These are phyloP conservation scores for Dactylellina drechsleri DNA, from an alignment of 2,329 filamentous ascomycete species.

Conservation along the genomic window DNA sequence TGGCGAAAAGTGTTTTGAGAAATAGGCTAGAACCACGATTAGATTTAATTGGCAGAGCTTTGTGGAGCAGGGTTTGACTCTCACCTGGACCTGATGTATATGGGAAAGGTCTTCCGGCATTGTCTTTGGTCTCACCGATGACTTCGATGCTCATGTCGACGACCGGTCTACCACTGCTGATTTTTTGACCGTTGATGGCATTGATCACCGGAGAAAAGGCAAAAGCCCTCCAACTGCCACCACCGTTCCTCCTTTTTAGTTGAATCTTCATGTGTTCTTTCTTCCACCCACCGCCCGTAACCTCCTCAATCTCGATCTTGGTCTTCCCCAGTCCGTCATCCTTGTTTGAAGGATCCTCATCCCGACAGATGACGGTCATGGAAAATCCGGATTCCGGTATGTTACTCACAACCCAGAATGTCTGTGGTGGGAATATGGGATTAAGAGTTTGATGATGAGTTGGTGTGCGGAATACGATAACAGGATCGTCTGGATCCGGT, in stretches of 20 bases:
- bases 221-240: conserved; percentile 51
- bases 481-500: conserved; percentile 48
- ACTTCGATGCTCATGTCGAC: conserved; percentile 51
- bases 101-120: conserved; percentile 33
- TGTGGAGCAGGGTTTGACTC: not conserved
- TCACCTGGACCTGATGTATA: conserved; percentile 50
- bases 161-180: conserved; percentile 46
- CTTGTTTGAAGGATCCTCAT: conserved; percentile 49
- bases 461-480: conserved; percentile 51
- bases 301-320: conserved; percentile 41
- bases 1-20: conserved; percentile 52
- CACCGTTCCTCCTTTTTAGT: conserved; percentile 41
- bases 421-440: conserved; percentile 48
- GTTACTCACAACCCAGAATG: conserved; percentile 51
- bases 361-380: conserved; percentile 43
- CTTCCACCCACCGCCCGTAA: conserved; percentile 46
- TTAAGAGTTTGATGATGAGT: conserved; percentile 48
- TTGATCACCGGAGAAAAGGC: conserved; percentile 48
- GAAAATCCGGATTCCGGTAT: conserved; percentile 46
- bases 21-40: conserved; percentile 29
- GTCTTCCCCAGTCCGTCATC: conserved; percentile 50
- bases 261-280: conserved; percentile 54
- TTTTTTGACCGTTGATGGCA: conserved; percentile 48
- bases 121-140: conserved; percentile 47
- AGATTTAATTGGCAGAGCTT: not conserved